These are phyloP conservation scores for Sphenostylis stenocarpa DNA, from an alignment of 306 rosid genomes.

Conservation along the genomic window DNA sequence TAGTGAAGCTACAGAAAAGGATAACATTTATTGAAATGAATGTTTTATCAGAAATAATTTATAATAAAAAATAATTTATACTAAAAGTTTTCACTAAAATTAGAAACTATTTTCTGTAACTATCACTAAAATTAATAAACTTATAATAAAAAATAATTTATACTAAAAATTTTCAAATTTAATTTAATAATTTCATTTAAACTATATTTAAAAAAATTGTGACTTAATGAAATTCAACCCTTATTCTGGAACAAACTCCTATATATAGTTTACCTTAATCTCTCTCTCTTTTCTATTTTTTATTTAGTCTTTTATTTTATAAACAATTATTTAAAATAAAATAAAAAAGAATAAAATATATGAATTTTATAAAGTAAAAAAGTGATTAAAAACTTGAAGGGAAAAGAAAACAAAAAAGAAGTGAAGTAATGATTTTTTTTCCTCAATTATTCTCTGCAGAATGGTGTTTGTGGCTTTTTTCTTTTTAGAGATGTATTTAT, in stretches of 20 bases:
- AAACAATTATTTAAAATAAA: background rate
- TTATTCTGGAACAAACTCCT: background rate
- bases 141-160: too few relatives aligned
- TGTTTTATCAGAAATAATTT: too few relatives aligned
- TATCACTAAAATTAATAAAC: too few relatives aligned
- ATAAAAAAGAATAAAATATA: background rate
- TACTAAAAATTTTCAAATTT: too few relatives aligned
- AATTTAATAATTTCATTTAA: background rate
- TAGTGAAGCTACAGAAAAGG: too few relatives aligned
- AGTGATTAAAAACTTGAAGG: background rate
- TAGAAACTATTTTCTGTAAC: too few relatives aligned
- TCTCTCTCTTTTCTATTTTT: background rate
- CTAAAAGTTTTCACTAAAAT: too few relatives aligned
- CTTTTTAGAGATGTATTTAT: background rate
- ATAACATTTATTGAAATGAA: too few relatives aligned
- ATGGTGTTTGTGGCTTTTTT: background rate
- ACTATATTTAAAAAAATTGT: background rate
- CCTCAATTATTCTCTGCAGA: background rate
- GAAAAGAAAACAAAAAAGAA: too few relatives aligned
- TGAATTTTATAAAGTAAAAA: background rate
- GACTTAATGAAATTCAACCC: background rate
- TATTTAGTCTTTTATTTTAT: background rate
- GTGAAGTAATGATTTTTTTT: background rate
- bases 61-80: too few relatives aligned
- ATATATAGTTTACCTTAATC: background rate